These are phyloP conservation scores for Medicago arabica DNA, from an alignment of 306 rosid species.

Conservation along the genomic window DNA sequence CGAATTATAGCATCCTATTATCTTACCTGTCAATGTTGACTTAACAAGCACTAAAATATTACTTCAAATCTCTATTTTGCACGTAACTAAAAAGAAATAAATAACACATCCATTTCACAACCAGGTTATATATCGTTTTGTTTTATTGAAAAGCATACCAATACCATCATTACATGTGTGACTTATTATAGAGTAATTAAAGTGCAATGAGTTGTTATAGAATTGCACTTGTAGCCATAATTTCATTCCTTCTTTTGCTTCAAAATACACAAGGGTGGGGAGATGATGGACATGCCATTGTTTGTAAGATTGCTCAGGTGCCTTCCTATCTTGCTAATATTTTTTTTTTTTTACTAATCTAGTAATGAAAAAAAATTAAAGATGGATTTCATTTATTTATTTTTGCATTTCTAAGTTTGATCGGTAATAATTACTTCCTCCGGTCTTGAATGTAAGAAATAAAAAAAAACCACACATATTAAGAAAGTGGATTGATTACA, in stretches of 20 bases:
- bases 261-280: constrained; percentile 72
- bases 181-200: background rate
- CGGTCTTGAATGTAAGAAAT: too few relatives aligned
- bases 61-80: background rate
- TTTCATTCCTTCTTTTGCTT: constrained; percentile 49
- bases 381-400: background rate
- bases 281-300: constrained; percentile 65
- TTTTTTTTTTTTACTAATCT: too few relatives aligned
- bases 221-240: constrained; percentile 37
- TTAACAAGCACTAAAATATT: background rate
- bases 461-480: too few relatives aligned
- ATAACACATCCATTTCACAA: background rate
- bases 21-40: background rate
- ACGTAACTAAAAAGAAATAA: background rate
- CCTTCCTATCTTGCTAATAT: too few relatives aligned
- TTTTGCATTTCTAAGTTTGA: too few relatives aligned
- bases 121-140: background rate
- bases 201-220: constrained; percentile 38
- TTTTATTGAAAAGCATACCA: background rate
- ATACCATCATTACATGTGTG: background rate
- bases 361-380: background rate
- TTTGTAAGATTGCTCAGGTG: constrained; percentile 86
- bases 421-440: too few relatives aligned
- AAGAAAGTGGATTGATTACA: too few relatives aligned
- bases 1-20: background rate